Conservation (phyloP, 2,329 filamentous ascomycete species). For the Clonostachys byssicola region DNA sequence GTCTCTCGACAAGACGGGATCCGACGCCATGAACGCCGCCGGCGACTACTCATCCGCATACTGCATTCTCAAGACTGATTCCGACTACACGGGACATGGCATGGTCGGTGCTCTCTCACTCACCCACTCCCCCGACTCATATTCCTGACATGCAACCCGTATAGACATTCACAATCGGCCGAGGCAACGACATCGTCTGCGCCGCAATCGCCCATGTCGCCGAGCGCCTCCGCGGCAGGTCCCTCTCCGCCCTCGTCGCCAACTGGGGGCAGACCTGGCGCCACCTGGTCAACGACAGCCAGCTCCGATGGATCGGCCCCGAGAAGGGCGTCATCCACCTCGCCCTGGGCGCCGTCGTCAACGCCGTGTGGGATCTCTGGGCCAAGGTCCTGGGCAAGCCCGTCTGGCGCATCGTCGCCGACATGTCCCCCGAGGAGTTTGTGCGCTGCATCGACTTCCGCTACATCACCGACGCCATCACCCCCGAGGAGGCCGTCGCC, state of each 20-base stretch:
- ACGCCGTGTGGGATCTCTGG: conserved; percentile 95
- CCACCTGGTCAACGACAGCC: conserved; percentile 84
- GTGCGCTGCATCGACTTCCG: conserved; percentile 89
- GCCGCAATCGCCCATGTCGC: conserved; percentile 76
- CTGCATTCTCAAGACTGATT: conserved; percentile 83
- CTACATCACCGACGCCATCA: conserved; percentile 92
- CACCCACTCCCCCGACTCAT: conserved; percentile 1
- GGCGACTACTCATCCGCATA: conserved; percentile 94
- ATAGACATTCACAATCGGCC: conserved; percentile 76
- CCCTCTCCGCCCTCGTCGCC: conserved; percentile 69
- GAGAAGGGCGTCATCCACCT: conserved; percentile 95
- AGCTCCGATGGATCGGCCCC: conserved; percentile 89
- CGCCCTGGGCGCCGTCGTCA: conserved; percentile 82
- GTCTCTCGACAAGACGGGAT: conserved; percentile 94
- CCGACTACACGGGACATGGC: conserved; percentile 66
- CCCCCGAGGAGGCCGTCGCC: conserved; percentile 73
- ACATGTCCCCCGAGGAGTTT: conserved; percentile 85
- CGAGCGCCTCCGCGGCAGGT: conserved; percentile 70
- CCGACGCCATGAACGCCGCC: conserved; percentile 93
- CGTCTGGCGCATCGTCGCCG: conserved; percentile 84
- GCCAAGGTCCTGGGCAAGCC: conserved; percentile 82
- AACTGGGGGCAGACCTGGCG: conserved; percentile 90
- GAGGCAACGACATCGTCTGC: conserved; percentile 91
- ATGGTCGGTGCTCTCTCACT: conserved; percentile 50
- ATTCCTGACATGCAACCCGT: neutral